phyloP scores from a whole-genome alignment of 2,329 filamentous ascomycete species.

The Fusarium penzigii region DNA sequence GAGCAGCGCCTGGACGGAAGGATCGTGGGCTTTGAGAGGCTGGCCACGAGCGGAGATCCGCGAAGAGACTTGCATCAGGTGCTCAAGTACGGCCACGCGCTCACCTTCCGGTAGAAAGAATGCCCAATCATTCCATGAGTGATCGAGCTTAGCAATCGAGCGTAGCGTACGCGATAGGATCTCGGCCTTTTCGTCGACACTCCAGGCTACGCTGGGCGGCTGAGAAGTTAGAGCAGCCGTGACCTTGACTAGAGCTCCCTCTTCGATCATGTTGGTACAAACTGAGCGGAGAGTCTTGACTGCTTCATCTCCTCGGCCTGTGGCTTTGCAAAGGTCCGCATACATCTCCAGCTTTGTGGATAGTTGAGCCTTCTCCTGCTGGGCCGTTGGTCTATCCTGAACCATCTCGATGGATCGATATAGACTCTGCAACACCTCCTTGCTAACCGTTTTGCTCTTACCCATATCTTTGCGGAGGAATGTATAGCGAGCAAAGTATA shows the following conservation, averaged over 20 bases:
- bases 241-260: conserved; percentile 58
- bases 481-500: conserved; percentile 67
- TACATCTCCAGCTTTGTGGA: conserved; percentile 66
- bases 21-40: conserved; percentile 44
- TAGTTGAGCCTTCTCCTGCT: conserved; percentile 62
- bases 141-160: conserved; percentile 60
- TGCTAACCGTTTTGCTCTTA: conserved; percentile 38
- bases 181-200: conserved; percentile 48
- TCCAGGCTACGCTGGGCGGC: conserved; percentile 56
- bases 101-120: conserved; percentile 52
- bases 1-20: conserved; percentile 49
- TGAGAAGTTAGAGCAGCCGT: conserved; percentile 48
- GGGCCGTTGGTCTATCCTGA: conserved; percentile 51
- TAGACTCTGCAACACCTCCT: conserved; percentile 55
- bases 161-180: conserved; percentile 60
- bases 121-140: conserved; percentile 58
- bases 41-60: conserved; percentile 36
- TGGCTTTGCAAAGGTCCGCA: conserved; percentile 58
- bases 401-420: conserved; percentile 65
- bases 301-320: conserved; percentile 57
- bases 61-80: conserved; percentile 55
- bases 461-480: conserved; percentile 48
- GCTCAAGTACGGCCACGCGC: conserved; percentile 60
- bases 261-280: conserved; percentile 61
- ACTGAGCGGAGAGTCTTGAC: conserved; percentile 60